Conservation (phyloP, 2,329 filamentous ascomycete genomes). For the Aspergillus pseudotamarii region DNA sequence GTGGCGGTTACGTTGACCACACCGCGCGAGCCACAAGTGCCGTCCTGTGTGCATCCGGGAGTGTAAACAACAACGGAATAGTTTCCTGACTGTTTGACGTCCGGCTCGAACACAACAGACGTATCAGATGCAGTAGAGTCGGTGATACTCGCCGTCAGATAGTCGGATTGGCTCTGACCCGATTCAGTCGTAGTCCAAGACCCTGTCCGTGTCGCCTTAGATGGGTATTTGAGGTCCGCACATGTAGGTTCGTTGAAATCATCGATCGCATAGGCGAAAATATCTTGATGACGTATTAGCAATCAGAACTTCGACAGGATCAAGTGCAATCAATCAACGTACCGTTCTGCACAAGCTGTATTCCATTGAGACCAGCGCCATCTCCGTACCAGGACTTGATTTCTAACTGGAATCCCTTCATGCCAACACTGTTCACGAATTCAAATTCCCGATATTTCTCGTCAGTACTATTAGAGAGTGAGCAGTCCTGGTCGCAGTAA, state of each 20-base stretch:
- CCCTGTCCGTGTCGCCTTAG: conserved; percentile 70
- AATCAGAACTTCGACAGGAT: conserved; percentile 4
- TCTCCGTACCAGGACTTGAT: conserved; percentile 84
- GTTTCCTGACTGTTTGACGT: conserved; percentile 85
- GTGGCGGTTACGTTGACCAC: conserved; percentile 78
- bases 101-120: conserved; percentile 70
- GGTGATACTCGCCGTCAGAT: conserved; percentile 70
- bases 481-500: conserved; percentile 80
- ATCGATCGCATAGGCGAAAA: conserved; percentile 81
- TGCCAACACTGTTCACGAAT: conserved; percentile 85
- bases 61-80: conserved; percentile 92
- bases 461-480: conserved; percentile 71
- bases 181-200: conserved; percentile 73
- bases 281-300: conserved; percentile 52
- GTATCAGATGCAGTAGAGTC: conserved; percentile 61
- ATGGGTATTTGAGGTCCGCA: conserved; percentile 64
- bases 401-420: conserved; percentile 83
- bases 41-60: conserved; percentile 82
- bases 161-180: conserved; percentile 70
- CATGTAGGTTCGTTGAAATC: conserved; percentile 89
- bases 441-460: conserved; percentile 81
- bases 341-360: conserved; percentile 81
- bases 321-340: conserved; percentile 24
- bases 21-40: conserved; percentile 74
- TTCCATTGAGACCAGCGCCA: conserved; percentile 81